phyloP scores from a whole-genome alignment of 352 stramenopile genomes.

The Plasmopara viticola region DNA sequence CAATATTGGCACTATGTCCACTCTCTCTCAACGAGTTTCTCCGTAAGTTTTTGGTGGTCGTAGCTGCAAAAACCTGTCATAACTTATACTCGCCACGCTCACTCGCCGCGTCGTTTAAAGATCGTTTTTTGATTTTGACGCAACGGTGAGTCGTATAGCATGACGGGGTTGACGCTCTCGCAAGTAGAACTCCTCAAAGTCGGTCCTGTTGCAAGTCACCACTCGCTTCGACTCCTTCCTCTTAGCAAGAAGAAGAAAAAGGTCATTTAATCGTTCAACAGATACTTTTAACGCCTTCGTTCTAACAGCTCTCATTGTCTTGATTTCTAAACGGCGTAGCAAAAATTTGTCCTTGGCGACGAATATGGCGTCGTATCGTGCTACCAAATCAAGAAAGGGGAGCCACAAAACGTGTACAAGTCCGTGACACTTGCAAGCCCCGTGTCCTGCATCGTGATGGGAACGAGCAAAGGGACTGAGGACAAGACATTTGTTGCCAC shows the following conservation, averaged over 20 bases:
- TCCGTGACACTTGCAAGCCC: constrained; percentile 41
- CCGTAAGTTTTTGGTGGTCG: constrained; percentile 80
- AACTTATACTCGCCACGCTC: not conserved
- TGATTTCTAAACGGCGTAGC: constrained; percentile 22
- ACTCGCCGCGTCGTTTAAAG: constrained; percentile 13
- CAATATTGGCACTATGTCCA: constrained; percentile 86
- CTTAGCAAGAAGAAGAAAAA: constrained; percentile 87
- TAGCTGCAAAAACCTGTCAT: constrained; percentile 2
- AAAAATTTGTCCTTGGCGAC: constrained; percentile 85
- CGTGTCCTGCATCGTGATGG: constrained; percentile 67
- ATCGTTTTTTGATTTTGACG: constrained; percentile 11
- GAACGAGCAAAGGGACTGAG: constrained; percentile 59
- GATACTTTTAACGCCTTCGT: no score
- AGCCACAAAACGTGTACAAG: constrained; percentile 74
- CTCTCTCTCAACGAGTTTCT: constrained; percentile 76
- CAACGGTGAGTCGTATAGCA: constrained; percentile 6
- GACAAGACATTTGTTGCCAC: constrained; percentile 72
- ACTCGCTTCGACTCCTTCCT: constrained; percentile 72
- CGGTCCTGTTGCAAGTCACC: constrained; percentile 60
- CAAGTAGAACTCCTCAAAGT: constrained; percentile 79
- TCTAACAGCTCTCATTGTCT: constrained; percentile 6
- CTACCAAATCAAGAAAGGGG: constrained; percentile 83
- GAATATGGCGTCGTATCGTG: constrained; percentile 73
- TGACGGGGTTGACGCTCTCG: constrained; percentile 50
- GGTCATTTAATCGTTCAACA: constrained; percentile 3